Evolutionary conservation across 257 asterid species (phyloP).

Genomic region (Ligustrum vulgare): DNA sequence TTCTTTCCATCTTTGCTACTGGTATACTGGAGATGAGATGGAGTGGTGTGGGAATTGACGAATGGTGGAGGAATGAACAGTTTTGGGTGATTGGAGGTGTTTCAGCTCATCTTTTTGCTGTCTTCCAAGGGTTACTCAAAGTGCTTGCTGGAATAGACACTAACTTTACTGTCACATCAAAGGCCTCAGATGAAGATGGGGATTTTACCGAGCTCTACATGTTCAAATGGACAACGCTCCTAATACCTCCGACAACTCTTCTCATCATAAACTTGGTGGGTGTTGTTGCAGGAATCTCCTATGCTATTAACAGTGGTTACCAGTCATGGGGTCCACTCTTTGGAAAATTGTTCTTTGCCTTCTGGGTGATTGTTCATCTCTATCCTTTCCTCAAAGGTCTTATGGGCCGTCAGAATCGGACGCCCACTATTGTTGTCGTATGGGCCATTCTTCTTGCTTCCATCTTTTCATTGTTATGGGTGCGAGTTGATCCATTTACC

Average conservation of each 20-base stretch:
- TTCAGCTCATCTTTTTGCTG: constrained; percentile 89
- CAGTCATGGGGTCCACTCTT: constrained; percentile 98
- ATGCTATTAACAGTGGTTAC: constrained; percentile 90
- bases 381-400: constrained; percentile 97
- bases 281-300: constrained; percentile 91
- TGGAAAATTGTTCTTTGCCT: constrained; percentile 86
- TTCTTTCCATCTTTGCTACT: constrained; percentile 91
- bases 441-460: constrained; percentile 97
- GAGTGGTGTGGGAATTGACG: constrained; percentile 97
- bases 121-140: constrained; percentile 92
- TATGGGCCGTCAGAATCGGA: constrained; percentile 92
- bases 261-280: constrained; percentile 87
- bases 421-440: constrained; percentile 89
- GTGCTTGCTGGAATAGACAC: constrained; percentile 97
- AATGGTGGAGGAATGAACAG: constrained; percentile 99
- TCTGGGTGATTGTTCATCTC: constrained; percentile 96
- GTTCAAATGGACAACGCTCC: constrained; percentile 97
- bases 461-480: constrained; percentile 90
- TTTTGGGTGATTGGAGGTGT: constrained; percentile 99
- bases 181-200: constrained; percentile 90
- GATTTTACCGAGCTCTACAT: constrained; percentile 88
- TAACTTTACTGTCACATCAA: constrained; percentile 95
- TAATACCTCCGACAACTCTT: constrained; percentile 91
- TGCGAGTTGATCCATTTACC: constrained; percentile 86
- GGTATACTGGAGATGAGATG: constrained; percentile 97